A percentile compares a stretch with the other conserved stretches of the same genome.
Conservation (phyloP, 192 early-diverging fungal genomes). For the Podila verticillata region DNA sequence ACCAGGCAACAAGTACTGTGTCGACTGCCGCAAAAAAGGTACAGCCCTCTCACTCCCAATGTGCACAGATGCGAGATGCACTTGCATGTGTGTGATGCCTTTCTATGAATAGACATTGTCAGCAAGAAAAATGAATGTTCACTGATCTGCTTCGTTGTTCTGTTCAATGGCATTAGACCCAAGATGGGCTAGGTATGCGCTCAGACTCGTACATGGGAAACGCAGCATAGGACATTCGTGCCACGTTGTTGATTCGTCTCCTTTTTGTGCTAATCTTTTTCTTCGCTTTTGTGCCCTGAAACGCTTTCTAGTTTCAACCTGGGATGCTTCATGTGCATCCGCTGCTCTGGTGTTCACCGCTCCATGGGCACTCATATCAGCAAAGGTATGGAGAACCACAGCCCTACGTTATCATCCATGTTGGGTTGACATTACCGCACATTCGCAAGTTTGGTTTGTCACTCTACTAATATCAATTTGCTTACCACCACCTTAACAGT, state of each 20-base stretch:
- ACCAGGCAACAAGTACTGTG: slow-evolving; percentile 77
- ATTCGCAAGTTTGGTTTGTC: slow-evolving; percentile 1
- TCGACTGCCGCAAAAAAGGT: slow-evolving; percentile 87
- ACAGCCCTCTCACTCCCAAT: neutral
- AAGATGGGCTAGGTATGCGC: slow-evolving; percentile 42
- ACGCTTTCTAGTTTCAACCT: slow-evolving; percentile 53
- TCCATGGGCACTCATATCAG: slow-evolving; percentile 88
- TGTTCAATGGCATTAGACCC: slow-evolving; percentile 11
- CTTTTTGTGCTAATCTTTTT: too few species aligned
- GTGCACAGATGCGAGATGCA: neutral
- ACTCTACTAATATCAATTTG: neutral
- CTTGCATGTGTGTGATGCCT: neutral
- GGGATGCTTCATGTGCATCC: slow-evolving; percentile 70
- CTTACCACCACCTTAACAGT: slow-evolving; percentile 53
- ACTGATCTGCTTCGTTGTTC: too few species aligned
- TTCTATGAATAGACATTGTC: too few species aligned
- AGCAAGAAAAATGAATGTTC: too few species aligned
- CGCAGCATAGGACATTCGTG: too few species aligned
- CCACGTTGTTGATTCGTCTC: too few species aligned
- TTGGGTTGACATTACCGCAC: neutral
- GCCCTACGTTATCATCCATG: neutral
- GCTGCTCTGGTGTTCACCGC: slow-evolving; percentile 79
- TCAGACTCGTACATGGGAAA: neutral
- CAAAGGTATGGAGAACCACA: slow-evolving; percentile 65
- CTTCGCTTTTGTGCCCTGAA: too few species aligned